A percentile compares a stretch with the other conserved stretches of the same genome.
Evolutionary conservation across 129 eudicot species (phyloP).

Genomic region (Apium graveolens): DNA sequence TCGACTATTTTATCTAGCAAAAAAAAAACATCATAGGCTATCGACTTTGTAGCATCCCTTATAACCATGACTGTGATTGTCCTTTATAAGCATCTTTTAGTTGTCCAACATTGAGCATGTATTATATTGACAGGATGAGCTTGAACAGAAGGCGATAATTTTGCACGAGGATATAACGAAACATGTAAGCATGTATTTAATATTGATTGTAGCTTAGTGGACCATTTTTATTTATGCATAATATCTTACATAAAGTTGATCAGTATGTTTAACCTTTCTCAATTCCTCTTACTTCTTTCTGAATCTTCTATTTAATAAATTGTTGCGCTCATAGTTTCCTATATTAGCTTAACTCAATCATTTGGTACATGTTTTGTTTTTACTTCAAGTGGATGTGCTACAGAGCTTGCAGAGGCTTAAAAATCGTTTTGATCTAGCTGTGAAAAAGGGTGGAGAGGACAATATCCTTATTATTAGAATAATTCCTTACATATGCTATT

Average conservation of each 20-base stretch:
- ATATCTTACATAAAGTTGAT: neutral
- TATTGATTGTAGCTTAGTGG: neutral
- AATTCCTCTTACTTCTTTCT: neutral
- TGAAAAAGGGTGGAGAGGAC: constrained; percentile 67
- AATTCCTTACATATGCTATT: neutral
- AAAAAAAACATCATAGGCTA: too few relatives aligned
- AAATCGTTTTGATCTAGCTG: constrained; percentile 59
- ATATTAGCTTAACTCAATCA: neutral
- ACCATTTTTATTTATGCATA: neutral
- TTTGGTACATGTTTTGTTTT: neutral
- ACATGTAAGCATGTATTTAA: constrained; percentile 34
- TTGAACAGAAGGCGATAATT: constrained; percentile 55
- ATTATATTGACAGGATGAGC: constrained; percentile 41
- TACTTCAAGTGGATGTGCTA: constrained; percentile 39
- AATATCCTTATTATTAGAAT: neutral
- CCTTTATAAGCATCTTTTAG: too few relatives aligned
- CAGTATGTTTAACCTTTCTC: neutral
- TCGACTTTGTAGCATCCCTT: neutral
- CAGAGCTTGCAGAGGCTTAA: constrained; percentile 48
- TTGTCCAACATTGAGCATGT: neutral
- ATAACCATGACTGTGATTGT: too few relatives aligned
- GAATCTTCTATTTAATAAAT: neutral
- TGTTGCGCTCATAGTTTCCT: neutral
- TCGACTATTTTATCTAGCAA: too few relatives aligned
- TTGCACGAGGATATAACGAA: constrained; percentile 58